These are phyloP conservation scores for Panicum hallii DNA, from an alignment of 202 grass and related monocot genomes.

Conservation along the genomic window DNA sequence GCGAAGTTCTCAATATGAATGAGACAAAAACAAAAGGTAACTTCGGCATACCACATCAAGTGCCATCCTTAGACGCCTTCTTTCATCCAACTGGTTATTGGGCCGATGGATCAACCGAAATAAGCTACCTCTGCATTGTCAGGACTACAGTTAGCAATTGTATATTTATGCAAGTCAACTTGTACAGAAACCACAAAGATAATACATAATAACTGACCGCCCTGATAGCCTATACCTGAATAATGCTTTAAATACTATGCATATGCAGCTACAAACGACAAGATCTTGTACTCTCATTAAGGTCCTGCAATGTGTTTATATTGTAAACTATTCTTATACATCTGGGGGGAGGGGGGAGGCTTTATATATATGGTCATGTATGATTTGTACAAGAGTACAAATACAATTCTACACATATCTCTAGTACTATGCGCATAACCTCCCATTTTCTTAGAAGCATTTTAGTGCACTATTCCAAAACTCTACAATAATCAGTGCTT, in stretches of 20 bases:
- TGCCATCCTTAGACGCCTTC: constrained; percentile 88
- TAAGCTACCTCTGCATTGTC: constrained; percentile 90
- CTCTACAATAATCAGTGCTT: background rate
- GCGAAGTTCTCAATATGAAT: constrained; percentile 21
- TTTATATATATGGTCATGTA: too few relatives aligned
- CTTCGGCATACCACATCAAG: constrained; percentile 89
- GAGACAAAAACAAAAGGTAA: constrained; percentile 15
- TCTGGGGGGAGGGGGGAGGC: background rate
- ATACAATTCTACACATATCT: too few relatives aligned
- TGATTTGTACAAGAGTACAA: too few relatives aligned
- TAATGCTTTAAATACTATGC: constrained; percentile 18
- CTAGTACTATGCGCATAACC: background rate
- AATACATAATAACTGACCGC: constrained; percentile 30
- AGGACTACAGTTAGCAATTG: constrained; percentile 47
- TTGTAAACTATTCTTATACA: constrained; percentile 8
- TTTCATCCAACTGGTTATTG: constrained; percentile 98
- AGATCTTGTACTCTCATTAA: constrained; percentile 31
- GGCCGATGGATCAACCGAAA: constrained; percentile 95
- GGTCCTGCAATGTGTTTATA: background rate
- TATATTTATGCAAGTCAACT: background rate
- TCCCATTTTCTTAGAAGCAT: constrained; percentile 15
- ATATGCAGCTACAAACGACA: background rate
- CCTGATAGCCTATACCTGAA: constrained; percentile 27
- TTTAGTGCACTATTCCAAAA: background rate
- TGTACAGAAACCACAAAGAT: constrained; percentile 23